Evolutionary conservation across 257 asterid genomes (phyloP), one percentile per base, ranked within the genome.

Genomic region (Echium plantagineum): DNA sequence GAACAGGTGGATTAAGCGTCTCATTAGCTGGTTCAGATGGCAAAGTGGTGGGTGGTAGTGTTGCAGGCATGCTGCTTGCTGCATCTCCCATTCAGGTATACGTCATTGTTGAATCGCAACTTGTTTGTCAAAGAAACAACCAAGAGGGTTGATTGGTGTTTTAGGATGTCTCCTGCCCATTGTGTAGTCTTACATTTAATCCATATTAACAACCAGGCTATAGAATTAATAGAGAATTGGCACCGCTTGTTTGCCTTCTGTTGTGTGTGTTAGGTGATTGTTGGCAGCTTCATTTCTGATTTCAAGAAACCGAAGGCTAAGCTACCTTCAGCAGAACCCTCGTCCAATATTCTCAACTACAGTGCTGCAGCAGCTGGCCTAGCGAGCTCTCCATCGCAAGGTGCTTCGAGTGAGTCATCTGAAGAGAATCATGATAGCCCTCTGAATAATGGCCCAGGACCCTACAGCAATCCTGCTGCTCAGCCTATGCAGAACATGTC

Each of bases 221-320:
- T 2, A 7, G 2, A 9, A 7, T 10, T 38, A 38, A 38, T 38
- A 7, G 26, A 38, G 48, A 38, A 38, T 38, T 38, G 49, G 17
- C 16, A 28, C 32, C n/a, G n/a, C n/a, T n/a, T n/a, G 7, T 28
- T 3, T 28, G 32, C 32, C 32, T 42, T 42, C 17, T 13, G 4
- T 42, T 42, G 1, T 12, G 0, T 10, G 17, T 31, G 9, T 24
- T 83, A 90, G 95, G 85, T 90, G 60, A 72, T 90, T 2, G 95
- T 90, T 0, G 97, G 97, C 55, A 90, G 96, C 83, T 90, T 87
- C 77, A 76, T 85, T 66, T 86, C 88, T 8, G 91, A 87, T 17
- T 94, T 83, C 21, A 90, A 85, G 62, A 81, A 76, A 62, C 56
- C 82, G 5, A 90, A 87, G 62, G 54, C 72, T 10, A 75, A 58